These are phyloP conservation scores for Elasticomyces elasticus DNA, from an alignment of 495 filamentous ascomycete species.

Conservation along the genomic window DNA sequence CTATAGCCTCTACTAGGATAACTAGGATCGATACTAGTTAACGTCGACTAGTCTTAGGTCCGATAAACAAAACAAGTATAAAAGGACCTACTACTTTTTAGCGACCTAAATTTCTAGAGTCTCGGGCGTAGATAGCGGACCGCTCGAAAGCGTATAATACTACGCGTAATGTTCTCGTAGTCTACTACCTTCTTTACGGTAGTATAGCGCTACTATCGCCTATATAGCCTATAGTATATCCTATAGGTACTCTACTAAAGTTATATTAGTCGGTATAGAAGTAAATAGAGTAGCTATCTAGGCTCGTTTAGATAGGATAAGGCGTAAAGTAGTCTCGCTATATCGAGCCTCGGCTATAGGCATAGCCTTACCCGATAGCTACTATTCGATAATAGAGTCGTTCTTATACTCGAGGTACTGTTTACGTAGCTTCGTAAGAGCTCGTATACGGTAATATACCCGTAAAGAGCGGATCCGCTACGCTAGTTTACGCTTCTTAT, in stretches of 20 bases:
- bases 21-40: neutral
- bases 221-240: neutral
- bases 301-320: neutral
- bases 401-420: neutral
- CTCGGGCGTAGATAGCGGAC: neutral
- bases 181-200: neutral
- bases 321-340: neutral
- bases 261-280: neutral
- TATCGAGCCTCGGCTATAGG: neutral
- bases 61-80: neutral
- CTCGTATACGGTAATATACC: neutral
- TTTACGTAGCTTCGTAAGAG: neutral
- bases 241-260: neutral
- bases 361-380: neutral
- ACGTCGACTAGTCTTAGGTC: neutral
- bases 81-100: neutral
- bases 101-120: neutral
- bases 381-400: neutral
- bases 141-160: neutral
- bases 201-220: neutral
- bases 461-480: neutral
- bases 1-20: neutral
- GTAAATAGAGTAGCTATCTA: neutral
- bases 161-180: neutral
- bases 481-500: neutral